Percentiles rank a stretch among this genome's conserved stretches.
Evolutionary conservation across 495 filamentous ascomycete genomes (phyloP).

Genomic region (Hypoxylon intermedium): DNA sequence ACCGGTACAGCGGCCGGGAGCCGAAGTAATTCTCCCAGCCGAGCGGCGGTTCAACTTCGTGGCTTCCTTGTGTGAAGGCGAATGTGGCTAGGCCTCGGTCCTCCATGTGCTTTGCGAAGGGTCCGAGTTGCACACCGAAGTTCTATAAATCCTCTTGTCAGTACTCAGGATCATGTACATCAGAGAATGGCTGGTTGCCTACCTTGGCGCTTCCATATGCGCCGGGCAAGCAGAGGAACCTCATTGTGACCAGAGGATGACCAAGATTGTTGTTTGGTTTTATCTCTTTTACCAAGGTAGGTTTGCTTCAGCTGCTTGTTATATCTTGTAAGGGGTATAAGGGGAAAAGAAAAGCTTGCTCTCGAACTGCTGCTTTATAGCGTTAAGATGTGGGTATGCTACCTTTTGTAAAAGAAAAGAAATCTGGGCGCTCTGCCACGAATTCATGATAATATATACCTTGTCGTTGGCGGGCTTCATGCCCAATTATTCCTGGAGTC

Average conservation of each 20-base stretch:
- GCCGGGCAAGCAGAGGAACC: constrained; percentile 46
- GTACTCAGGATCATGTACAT: not conserved
- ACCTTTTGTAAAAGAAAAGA: not conserved
- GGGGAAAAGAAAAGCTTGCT: constrained; percentile 3
- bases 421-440: constrained; percentile 16
- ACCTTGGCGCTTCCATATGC: constrained; percentile 55
- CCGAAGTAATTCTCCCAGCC: constrained; percentile 63
- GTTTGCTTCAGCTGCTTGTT: too few species aligned
- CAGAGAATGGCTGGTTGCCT: constrained; percentile 1
- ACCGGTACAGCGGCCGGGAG: constrained; percentile 58
- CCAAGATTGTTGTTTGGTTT: not conserved
- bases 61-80: constrained; percentile 55
- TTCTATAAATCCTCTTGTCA: constrained; percentile 45
- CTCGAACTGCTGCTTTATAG: constrained; percentile 12
- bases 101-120: constrained; percentile 55
- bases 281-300: not conserved
- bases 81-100: constrained; percentile 53
- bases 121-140: constrained; percentile 61
- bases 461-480: not conserved
- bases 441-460: constrained; percentile 23
- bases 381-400: constrained; percentile 3
- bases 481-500: not conserved
- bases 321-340: too few species aligned
- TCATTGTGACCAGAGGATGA: constrained; percentile 28
- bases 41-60: constrained; percentile 52